Evolutionary conservation across 1,284 basidiomycete species (phyloP).

Genomic region (Cryptococcus sp.): DNA sequence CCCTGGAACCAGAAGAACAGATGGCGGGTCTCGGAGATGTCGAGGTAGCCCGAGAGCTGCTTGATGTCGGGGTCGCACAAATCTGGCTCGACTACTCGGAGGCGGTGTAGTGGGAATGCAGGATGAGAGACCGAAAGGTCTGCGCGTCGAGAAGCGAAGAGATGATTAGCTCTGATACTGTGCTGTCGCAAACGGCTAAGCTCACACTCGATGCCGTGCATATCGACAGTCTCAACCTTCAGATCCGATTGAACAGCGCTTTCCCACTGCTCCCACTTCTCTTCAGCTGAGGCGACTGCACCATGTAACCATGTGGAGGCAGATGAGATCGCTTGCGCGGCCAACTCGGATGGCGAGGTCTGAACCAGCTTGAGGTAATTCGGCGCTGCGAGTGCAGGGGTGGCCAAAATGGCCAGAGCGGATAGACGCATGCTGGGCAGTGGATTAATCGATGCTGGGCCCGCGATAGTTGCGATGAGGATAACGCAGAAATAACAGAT

Average conservation of each 20-base stretch:
- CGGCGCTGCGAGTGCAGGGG: slow-evolving; percentile 27
- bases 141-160: slow-evolving; percentile 6
- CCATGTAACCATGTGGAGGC: slow-evolving; percentile 36
- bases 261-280: slow-evolving; percentile 47
- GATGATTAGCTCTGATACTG: slow-evolving; percentile 2
- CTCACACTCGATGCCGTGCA: slow-evolving; percentile 65
- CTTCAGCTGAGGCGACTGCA: slow-evolving; percentile 23
- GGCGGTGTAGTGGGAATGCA: slow-evolving; percentile 67
- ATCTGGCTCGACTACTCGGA: slow-evolving; percentile 68
- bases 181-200: slow-evolving; percentile 35
- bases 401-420: slow-evolving; percentile 22
- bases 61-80: slow-evolving; percentile 81
- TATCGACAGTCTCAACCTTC: slow-evolving; percentile 56
- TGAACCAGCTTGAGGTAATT: slow-evolving; percentile 26
- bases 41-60: slow-evolving; percentile 86
- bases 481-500: not conserved
- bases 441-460: not conserved
- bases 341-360: slow-evolving; percentile 19
- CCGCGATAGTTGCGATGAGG: not conserved
- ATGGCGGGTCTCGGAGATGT: slow-evolving; percentile 75
- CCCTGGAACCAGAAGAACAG: slow-evolving; percentile 58
- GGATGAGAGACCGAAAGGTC: slow-evolving; percentile 62
- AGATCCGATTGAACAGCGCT: slow-evolving; percentile 55
- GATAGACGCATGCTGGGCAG: slow-evolving; percentile 23
- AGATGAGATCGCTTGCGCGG: slow-evolving; percentile 32